Base-by-base conservation (phyloP, 1,284 basidiomycete species). In the Papiliotrema flavescens region DNA sequence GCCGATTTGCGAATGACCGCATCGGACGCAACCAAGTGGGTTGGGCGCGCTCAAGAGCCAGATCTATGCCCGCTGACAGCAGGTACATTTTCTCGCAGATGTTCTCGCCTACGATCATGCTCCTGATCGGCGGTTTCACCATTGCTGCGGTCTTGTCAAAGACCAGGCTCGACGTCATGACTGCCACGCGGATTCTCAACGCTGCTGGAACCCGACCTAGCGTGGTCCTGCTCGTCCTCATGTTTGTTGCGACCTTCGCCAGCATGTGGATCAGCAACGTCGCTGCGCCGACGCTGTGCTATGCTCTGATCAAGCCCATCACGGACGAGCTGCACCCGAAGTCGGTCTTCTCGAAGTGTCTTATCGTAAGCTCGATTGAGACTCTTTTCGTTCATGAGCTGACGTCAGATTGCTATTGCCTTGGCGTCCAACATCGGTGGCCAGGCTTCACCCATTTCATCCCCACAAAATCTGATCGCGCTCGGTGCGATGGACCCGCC, bases 241-340 rank as follows among this genome's bases (percentile, higher is more conserved):
- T 98, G 96, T 84, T 82, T 39, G 94, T 98, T 4, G 89, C 94
- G 1, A 97, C 94, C 70, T 98, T 98, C 71, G 93, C 95, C 1
- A 92, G 89, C 73, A 99, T 98, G 96, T 98, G 94, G 96, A 98
- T 98, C 67, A 91, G 89, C 73, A 98, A 99, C 70, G 95, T 98
- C 15, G 95, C 95, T 0, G 95, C 95, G 7, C 96, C 96, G 14
- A 97, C 95, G 1, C 80, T 98, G 14, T 97, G 94, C 79, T 98
- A 97, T 74, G 93, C 93, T n/a, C 81, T 98, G 55, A 94, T 98
- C 73, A 86, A 87, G 88, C 96, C 95, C 15, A 97, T 98, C 65
- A 82, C 97, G 28, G 84, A 94, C 59, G 96, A 89, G 26, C 80
- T 99, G 2, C 93, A 95, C 14, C 85, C 88, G 2, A 89, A 86